Base-by-base conservation (phyloP, 352 stramenopile species). In the Phytopythium ostracodes region DNA sequence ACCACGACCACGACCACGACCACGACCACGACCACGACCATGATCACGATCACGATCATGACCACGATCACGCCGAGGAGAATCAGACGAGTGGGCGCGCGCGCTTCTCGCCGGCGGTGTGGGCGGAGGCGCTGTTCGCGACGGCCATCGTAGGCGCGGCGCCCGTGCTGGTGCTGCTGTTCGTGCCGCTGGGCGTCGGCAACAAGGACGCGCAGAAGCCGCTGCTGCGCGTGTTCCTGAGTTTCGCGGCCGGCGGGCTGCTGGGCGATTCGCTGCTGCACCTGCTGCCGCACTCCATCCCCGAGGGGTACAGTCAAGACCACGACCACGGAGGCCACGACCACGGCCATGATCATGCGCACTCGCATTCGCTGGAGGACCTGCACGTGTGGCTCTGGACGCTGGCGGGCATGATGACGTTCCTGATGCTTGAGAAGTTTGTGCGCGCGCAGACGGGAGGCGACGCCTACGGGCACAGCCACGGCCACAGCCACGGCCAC, bases 191-290 rank as follows among this genome's bases (percentile, higher is more conserved):
- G n/a, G 81, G 84, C 15, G 29, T 82, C 0, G 72, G 73, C 59
- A 83, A 64, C 52, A 63, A 77, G 38, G 76, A 87, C 60, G 73
- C 73, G 31, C 81, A 93, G 60, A 81, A 91, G 71, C 75, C 79
- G 38, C 64, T 90, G 51, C 68, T 96, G 57, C 84, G 81, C 36
- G 76, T 96, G 54, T 91, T 97, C 62, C 70, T 97, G 56, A 92
- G 81, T 43, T 98, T 98, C 62, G 85, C 90, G 24, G 85, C 86
- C 7, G 91, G 90, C 27, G 91, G 87, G 4, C 65, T 98, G 56
- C 69, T 98, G 11, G 91, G 91, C 42, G 91, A 98, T 49, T 86
- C 93, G 31, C 86, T 98, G 66, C 67, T 98, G 58, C 91, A 98
- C 72, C 67, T 96, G 40, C 75, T 98, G 38, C 91, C 91, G 40